These are phyloP conservation scores for Chlamydomonas sphaeroides DNA, from an alignment of 139 green algal genomes.

Conservation along the genomic window DNA sequence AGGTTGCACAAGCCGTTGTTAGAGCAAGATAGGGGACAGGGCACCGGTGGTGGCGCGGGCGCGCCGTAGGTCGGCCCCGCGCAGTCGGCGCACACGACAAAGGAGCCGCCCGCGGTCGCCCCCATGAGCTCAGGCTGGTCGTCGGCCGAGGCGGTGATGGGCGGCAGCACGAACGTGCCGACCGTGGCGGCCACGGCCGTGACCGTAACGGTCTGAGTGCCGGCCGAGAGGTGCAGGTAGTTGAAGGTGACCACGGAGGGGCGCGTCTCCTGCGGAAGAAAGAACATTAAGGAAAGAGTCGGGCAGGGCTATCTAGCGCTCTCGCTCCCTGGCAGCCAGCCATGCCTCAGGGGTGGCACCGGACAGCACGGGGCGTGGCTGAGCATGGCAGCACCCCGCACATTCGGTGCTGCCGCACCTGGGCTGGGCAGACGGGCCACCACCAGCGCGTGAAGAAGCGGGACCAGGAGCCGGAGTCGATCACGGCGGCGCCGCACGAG, in stretches of 20 bases:
- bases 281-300: no score
- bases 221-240: slow-evolving; percentile 52
- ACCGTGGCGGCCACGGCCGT: slow-evolving; percentile 63
- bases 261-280: slow-evolving; percentile 41
- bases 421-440: slow-evolving; percentile 41
- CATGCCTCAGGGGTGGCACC: no score
- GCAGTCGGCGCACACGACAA: slow-evolving; percentile 42
- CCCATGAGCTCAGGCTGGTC: slow-evolving; percentile 71
- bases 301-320: no score
- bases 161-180: slow-evolving; percentile 66
- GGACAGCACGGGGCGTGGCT: background rate
- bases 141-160: slow-evolving; percentile 60
- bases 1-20: slow-evolving; percentile 62
- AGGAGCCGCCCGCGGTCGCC: slow-evolving; percentile 33
- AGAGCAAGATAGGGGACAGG: slow-evolving; percentile 55
- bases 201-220: slow-evolving; percentile 62
- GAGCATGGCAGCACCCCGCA: no score
- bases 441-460: slow-evolving; percentile 31
- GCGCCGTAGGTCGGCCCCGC: background rate
- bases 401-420: background rate
- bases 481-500: background rate
- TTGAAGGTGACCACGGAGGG: slow-evolving; percentile 56
- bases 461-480: background rate
- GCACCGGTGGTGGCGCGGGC: background rate
- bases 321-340: no score